Conservation (phyloP, 306 rosid species). For the apple (Malus domestica) region ASM211411v1 NC_041795.1:4831001-4831500, state of each 20-base stretch:
- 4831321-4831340: background rate
- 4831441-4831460: background rate
- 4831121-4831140: slow-evolving; percentile 83
- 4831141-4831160: slow-evolving; percentile 30
- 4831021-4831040: background rate
- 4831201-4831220: background rate
- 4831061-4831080: background rate
- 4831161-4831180: background rate
- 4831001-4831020: background rate
- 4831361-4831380: background rate
- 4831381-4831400: background rate
- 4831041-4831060: background rate
- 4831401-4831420: background rate
- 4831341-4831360: background rate
- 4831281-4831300: background rate
- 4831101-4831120: slow-evolving; percentile 62
- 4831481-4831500: slow-evolving; percentile 39
- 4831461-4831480: background rate
- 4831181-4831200: background rate
- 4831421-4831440: background rate
- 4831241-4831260: background rate
- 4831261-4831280: background rate
- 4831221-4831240: background rate
- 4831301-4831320: background rate
- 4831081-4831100: background rate